Evolutionary conservation across 2,329 filamentous ascomycete genomes (phyloP), one percentile per base, ranked within the genome.

Genomic region (Trichophyton benhamiae): DNA sequence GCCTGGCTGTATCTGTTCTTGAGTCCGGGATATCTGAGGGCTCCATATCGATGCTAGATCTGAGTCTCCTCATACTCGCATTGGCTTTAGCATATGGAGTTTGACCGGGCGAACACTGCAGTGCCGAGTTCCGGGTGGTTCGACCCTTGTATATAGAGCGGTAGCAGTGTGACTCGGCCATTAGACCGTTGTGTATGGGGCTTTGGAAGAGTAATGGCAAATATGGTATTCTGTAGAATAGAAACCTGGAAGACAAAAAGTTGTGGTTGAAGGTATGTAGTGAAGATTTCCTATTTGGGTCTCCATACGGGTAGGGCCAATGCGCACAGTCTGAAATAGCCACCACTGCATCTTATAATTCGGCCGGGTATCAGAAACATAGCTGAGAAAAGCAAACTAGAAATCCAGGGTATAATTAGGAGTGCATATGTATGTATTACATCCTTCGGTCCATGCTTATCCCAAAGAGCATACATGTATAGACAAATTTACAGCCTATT

Each of bases 211-310:
- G 46, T 52, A 11, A 52, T 27, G 25, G 44, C 8, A 52, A 22
- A 44, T 52, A 52, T 52, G 46, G 20, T 11, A 30, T 27, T 22
- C 15, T 13, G 22, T 52, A 13, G 1, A 27, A 9, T 33, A 15
- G 27, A 36, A 17, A 36, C 6, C 6, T 11, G 52, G 27, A 1
- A 17, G 52, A 36, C 7, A n/a, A n/a, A 9, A 15, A n/a, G 52
- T 36, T 33, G 52, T 20, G 22, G 46, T 52, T 25, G 46, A 27
- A 52, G 22, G 20, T 13, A 52, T 52, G 46, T 52, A 52, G 46
- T 52, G 22, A 27, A 52, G 46, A 57, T 36, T 57, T 57, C 53
- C 53, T 57, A 38, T 57, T 42, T 38, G 33, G 53, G 53, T 20
- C 20, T 27, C n/a, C n/a, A 11, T 57, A 38, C n/a, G 6, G 27